Conservation (phyloP, 2,329 filamentous ascomycete species). For the Pleomassaria siparia region DNA sequence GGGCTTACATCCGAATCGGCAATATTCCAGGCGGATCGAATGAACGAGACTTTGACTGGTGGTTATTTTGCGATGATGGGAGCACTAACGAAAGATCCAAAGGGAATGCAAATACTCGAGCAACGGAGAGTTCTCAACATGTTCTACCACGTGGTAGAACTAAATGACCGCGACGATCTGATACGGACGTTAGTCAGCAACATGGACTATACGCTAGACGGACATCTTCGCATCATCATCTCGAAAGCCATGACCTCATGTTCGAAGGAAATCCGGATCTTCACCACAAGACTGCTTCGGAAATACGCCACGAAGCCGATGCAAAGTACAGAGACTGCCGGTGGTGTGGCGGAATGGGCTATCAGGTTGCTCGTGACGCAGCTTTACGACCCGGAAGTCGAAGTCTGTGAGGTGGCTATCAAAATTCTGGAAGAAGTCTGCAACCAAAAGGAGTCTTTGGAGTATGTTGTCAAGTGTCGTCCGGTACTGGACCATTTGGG, state of each 20-base stretch:
- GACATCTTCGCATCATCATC: slow-evolving; percentile 87
- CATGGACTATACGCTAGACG: slow-evolving; percentile 84
- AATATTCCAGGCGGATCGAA: slow-evolving; percentile 82
- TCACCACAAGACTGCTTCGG: slow-evolving; percentile 80
- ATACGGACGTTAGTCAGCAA: slow-evolving; percentile 85
- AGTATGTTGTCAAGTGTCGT: slow-evolving; percentile 95
- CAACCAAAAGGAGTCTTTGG: slow-evolving; percentile 85
- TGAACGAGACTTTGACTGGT: slow-evolving; percentile 82
- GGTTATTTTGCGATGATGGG: slow-evolving; percentile 96
- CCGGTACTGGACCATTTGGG: slow-evolving; percentile 93
- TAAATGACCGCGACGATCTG: slow-evolving; percentile 86
- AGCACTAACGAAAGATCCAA: slow-evolving; percentile 77
- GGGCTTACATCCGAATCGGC: slow-evolving; percentile 75
- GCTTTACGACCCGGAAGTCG: slow-evolving; percentile 93
- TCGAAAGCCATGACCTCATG: slow-evolving; percentile 92
- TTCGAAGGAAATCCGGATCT: slow-evolving; percentile 86
- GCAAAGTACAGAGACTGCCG: slow-evolving; percentile 44
- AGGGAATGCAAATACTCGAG: slow-evolving; percentile 86
- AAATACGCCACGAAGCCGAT: slow-evolving; percentile 75
- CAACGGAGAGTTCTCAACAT: slow-evolving; percentile 99
- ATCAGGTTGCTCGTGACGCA: slow-evolving; percentile 97
- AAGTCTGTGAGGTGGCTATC: slow-evolving; percentile 93
- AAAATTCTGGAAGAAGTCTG: slow-evolving; percentile 98
- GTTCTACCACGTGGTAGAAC: slow-evolving; percentile 97
- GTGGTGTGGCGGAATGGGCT: slow-evolving; percentile 85